Evolutionary conservation across 441 rosid species (phyloP).

Genomic region (Corymbia calophylla): DNA sequence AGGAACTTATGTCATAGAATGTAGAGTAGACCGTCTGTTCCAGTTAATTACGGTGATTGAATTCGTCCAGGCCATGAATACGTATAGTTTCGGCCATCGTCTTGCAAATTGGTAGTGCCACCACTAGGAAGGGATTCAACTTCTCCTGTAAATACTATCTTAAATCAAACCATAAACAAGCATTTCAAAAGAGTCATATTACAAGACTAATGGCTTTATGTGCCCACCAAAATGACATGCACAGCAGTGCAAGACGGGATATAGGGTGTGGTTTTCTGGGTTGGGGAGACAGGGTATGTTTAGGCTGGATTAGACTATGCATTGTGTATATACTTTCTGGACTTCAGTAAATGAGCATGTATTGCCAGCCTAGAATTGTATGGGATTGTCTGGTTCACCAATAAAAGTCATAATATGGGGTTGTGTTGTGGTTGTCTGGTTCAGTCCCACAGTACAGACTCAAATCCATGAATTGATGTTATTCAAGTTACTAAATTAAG

Average conservation of each 20-base stretch:
- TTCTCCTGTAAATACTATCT: not conserved
- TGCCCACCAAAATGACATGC: not conserved
- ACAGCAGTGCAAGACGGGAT: not conserved
- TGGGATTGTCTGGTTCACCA: not conserved
- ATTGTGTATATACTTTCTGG: not conserved
- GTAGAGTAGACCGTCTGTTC: not conserved
- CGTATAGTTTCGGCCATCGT: not conserved
- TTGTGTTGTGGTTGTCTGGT: not conserved
- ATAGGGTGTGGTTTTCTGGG: not conserved
- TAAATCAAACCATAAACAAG: not conserved
- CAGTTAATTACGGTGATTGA: not conserved
- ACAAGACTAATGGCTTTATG: not conserved
- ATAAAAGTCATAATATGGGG: not conserved
- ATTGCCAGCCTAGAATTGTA: not conserved
- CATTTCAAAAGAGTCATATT: not conserved
- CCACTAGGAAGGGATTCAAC: not conserved
- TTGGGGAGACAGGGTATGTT: not conserved
- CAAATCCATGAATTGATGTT: not conserved
- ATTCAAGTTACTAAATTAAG: not conserved
- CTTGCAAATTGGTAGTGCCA: not conserved
- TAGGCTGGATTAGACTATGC: not conserved
- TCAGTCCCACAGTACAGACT: not conserved
- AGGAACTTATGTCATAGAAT: not conserved
- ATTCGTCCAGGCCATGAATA: not conserved
- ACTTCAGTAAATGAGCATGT: not conserved